These are phyloP conservation scores for Malassezia globosa DNA, from an alignment of 1,284 basidiomycete genomes.

Conservation along the genomic window DNA sequence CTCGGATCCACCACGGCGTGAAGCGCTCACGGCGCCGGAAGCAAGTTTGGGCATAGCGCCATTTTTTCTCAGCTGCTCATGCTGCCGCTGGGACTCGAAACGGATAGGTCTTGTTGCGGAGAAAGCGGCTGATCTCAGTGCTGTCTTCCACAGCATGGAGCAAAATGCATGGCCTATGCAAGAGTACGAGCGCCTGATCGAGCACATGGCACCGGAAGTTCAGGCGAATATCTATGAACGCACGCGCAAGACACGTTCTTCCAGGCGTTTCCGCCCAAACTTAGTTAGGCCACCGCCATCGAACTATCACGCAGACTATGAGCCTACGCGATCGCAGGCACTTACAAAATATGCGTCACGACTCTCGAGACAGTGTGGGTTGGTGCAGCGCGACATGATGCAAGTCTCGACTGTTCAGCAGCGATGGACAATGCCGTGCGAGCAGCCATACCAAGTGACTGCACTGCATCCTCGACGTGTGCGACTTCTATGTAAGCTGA, in stretches of 20 bases:
- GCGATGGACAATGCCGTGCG: constrained; percentile 58
- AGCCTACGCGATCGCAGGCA: not conserved
- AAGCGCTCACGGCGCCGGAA: constrained; percentile 30
- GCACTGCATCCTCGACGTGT: constrained; percentile 55
- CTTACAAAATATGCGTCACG: constrained; percentile 7
- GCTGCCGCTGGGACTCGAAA: constrained; percentile 88
- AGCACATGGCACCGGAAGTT: constrained; percentile 26
- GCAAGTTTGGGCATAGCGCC: constrained; percentile 62
- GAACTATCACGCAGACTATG: not conserved
- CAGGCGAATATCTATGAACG: not conserved
- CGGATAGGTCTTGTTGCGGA: constrained; percentile 83
- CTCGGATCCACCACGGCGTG: constrained; percentile 57
- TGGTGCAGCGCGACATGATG: constrained; percentile 24
- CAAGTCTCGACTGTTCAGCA: constrained; percentile 60
- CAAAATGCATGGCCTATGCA: constrained; percentile 7
- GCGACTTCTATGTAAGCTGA: constrained; percentile 73
- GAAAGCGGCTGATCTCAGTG: constrained; percentile 77
- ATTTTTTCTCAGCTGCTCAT: constrained; percentile 79
- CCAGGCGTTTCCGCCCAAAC: too few relatives aligned
- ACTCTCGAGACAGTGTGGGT: constrained; percentile 9
- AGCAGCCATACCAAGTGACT: constrained; percentile 48
- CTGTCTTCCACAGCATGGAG: constrained; percentile 16
- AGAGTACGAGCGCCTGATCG: constrained; percentile 28
- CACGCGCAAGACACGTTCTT: not conserved
- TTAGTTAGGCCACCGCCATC: constrained; percentile 50